Base-by-base conservation (phyloP, 495 filamentous ascomycete species). In the Penicillium coprophilum region DNA sequence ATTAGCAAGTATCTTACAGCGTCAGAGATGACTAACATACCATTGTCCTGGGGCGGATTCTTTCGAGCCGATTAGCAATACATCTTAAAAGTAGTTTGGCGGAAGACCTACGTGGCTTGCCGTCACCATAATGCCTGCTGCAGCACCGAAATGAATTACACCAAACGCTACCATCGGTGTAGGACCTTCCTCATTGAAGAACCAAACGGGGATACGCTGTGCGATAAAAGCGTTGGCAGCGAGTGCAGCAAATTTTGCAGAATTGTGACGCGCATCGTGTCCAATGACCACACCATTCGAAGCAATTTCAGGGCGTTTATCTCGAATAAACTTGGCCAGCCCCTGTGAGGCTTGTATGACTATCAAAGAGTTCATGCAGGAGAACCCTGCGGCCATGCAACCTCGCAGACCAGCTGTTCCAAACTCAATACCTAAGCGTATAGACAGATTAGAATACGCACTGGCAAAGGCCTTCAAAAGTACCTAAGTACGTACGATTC, bases 281-380 rank as follows among this genome's bases (percentile, higher is more conserved):
- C 86, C 87, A 59, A 90, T 82, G 24, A 89, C 84, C 1, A 88
- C 74, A 19, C 82, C 83, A 15, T 66, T 67, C 1, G 71, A 61
- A 44, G 73, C 62, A 38, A 77, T 67, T 32, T 69, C 67, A 13
- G 71, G 56, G 31, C 77, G 69, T 50, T 68, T 63, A 21, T 69
- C 66, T 27, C 79, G 67, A 28, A 90, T 72, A 60, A 87, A 87
- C 53, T 76, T 80, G 17, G 87, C 87, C 19, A 89, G 73, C 1
- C 87, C 87, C 69, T 89, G 87, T 0, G 87, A 87, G 43, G 87
- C 83, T 66, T 89, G 87, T 34, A 89, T 87, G 46, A 89, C 82
- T 0, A 85, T 89, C 50, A 89, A 64, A 21, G 76, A 76, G 66
- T 89, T 90, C 79, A 90, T 85, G 56, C 81, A 83, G 0, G 84